phyloP scores from a whole-genome alignment of 2,329 filamentous ascomycete species.

The Pyrenophora graminea region DNA sequence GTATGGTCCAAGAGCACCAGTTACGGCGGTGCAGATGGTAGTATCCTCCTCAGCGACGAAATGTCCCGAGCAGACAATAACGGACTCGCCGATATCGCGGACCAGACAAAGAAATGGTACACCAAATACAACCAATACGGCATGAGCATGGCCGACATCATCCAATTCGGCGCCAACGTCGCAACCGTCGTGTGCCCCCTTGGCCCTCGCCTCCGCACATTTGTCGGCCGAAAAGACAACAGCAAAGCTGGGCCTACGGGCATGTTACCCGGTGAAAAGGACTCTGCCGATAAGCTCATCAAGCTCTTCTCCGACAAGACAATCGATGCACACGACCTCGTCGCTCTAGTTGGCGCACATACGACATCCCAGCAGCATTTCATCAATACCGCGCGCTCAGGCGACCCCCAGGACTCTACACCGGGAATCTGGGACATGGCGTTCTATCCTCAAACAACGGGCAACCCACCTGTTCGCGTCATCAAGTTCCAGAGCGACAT shows the following conservation, averaged over 20 bases:
- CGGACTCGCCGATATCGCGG: constrained; percentile 32
- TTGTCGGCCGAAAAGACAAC: constrained; percentile 47
- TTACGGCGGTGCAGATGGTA: constrained; percentile 41
- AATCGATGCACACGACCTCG: constrained; percentile 44
- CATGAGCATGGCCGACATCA: constrained; percentile 46
- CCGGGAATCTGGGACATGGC: constrained; percentile 46
- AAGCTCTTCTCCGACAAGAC: constrained; percentile 47
- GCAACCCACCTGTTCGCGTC: constrained; percentile 35
- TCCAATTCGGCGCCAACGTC: constrained; percentile 46
- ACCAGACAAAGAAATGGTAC: constrained; percentile 39
- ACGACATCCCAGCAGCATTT: constrained; percentile 46
- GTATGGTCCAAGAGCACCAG: constrained; percentile 36
- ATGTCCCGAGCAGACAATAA: constrained; percentile 36
- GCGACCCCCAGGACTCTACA: constrained; percentile 44
- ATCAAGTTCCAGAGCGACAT: constrained; percentile 47
- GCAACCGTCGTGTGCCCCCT: constrained; percentile 47
- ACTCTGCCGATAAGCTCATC: constrained; percentile 41
- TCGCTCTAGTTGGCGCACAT: constrained; percentile 46
- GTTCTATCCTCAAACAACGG: constrained; percentile 44
- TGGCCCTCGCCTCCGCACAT: constrained; percentile 45
- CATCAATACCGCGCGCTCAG: constrained; percentile 36
- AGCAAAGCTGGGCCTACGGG: constrained; percentile 39
- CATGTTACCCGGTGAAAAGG: constrained; percentile 40
- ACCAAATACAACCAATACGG: constrained; percentile 41
- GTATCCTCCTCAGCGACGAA: constrained; percentile 39